phyloP scores from a whole-genome alignment of 1,284 basidiomycete species.

The Phellopilus nigrolimitatus region DNA sequence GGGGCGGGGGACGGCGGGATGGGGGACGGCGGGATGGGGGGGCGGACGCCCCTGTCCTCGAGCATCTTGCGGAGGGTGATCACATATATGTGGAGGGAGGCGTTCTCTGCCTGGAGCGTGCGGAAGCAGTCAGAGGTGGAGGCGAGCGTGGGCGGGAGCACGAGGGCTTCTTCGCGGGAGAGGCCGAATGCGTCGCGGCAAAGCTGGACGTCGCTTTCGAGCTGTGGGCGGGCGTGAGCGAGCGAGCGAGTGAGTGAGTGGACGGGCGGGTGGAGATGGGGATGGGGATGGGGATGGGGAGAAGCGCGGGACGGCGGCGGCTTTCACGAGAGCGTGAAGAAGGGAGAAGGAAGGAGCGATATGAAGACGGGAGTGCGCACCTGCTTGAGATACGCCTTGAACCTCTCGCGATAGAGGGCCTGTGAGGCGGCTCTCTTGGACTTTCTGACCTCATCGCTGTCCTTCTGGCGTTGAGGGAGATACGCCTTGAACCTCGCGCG shows the following conservation, averaged over 20 bases:
- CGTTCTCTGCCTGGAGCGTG: background rate
- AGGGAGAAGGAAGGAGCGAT: slow-evolving; percentile 3
- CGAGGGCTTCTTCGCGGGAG: slow-evolving; percentile 51
- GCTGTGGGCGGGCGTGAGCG: slow-evolving; percentile 35
- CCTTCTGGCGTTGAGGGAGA: too few relatives aligned
- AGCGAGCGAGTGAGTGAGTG: slow-evolving; percentile 7
- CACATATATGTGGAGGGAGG: background rate
- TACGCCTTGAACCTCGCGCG: too few relatives aligned
- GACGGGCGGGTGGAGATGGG: slow-evolving; percentile 1
- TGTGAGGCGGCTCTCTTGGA: too few relatives aligned
- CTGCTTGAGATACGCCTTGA: slow-evolving; percentile 90
- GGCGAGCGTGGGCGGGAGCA: background rate
- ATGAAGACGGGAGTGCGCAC: slow-evolving; percentile 37
- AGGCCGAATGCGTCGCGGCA: slow-evolving; percentile 68
- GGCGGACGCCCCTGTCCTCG: background rate
- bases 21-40: too few relatives aligned
- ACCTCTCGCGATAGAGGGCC: slow-evolving; percentile 87
- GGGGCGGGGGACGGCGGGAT: background rate
- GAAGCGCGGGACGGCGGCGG: slow-evolving; percentile 4
- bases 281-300: slow-evolving; percentile 20
- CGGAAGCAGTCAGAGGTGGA: background rate
- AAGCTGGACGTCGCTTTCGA: slow-evolving; percentile 76
- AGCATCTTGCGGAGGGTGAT: background rate
- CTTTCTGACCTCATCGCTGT: too few relatives aligned
- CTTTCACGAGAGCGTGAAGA: slow-evolving; percentile 1